Base-by-base conservation (phyloP, 163 green algal species). In the Scenedesmus sp. region DNA sequence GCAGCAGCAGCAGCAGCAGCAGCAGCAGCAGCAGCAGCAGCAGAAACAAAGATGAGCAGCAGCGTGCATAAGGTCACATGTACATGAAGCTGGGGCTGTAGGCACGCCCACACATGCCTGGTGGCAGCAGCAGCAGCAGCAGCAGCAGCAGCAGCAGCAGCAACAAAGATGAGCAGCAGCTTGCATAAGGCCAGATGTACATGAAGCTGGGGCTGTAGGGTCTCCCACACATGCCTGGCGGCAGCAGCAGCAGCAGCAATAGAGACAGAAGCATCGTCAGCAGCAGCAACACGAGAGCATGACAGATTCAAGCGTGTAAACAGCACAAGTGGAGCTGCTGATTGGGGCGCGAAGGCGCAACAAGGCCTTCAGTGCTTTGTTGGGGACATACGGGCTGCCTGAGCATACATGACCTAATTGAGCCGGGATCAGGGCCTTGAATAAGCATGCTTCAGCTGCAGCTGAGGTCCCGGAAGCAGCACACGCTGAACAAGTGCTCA, bases 21-120 rank as follows among this genome's bases (percentile, higher is more conserved):
- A 73, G 64, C 64, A 73, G 64, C 64, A 73, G 64, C 64, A 73
- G 64, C 64, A 73, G 64, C 64, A 73, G 64, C 64, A 73, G 64
- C 64, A 73, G 34, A 46, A 46, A 46, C 34, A 46, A 46, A 46
- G 34, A 46, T 46, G 34, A 46, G 34, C 34, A 46, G 34, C 34
- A 46, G 23, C 97, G 95, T 0, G 97, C 96, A 90, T 98, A 99
- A 66, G 98, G 97, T 97, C 98, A 99, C 94, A 97, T 98, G 95
- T 97, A 99, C 74, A 99, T 91, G 93, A 99, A 99, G 93, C 96
- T 92, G 0, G 97, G 97, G 84, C 90, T 96, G 94, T 98, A 99
- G 70, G 97, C 97, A 54, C 98, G 96, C 3, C 98, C 98, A 93
- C 97, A 99, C 98, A 99, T 99, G 91, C 98, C 97, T 16, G 97